phyloP scores from a whole-genome alignment of 441 rosid genomes.

The Melastoma candidum region DNA sequence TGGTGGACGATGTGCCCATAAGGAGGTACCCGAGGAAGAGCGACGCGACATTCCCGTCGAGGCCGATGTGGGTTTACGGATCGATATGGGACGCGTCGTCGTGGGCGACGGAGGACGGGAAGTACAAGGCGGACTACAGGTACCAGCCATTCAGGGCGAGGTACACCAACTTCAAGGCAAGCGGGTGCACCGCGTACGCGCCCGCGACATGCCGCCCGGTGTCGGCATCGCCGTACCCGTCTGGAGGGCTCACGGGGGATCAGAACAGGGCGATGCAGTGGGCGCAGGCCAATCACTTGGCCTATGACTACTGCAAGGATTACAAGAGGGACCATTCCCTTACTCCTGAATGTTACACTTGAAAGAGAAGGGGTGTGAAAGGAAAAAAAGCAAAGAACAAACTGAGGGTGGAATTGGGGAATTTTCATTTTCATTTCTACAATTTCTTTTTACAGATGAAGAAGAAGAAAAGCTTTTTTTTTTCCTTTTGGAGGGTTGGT shows the following conservation, averaged over 20 bases:
- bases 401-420: no score
- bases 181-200: slow-evolving; percentile 76
- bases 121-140: slow-evolving; percentile 83
- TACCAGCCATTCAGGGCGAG: slow-evolving; percentile 80
- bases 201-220: slow-evolving; percentile 47
- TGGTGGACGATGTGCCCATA: slow-evolving; percentile 89
- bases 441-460: not conserved
- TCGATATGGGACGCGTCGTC: slow-evolving; percentile 97
- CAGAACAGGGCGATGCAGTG: slow-evolving; percentile 69
- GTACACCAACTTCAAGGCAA: slow-evolving; percentile 60
- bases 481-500: slow-evolving; percentile 4
- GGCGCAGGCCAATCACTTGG: slow-evolving; percentile 60
- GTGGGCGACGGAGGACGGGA: slow-evolving; percentile 94
- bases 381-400: not conserved
- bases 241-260: slow-evolving; percentile 58
- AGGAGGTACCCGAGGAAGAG: slow-evolving; percentile 86
- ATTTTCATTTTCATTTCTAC: not conserved
- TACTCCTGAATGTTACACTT: slow-evolving; percentile 67
- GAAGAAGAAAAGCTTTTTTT: not conserved
- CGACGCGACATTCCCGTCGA: slow-evolving; percentile 60
- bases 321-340: slow-evolving; percentile 62
- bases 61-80: slow-evolving; percentile 98
- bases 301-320: slow-evolving; percentile 73
- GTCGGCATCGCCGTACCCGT: slow-evolving; percentile 60
- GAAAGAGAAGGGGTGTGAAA: slow-evolving; percentile 6